A percentile compares a stretch with the other conserved stretches of the same genome.
These are phyloP conservation scores for Neolentinus lepideus DNA, from an alignment of 1,284 basidiomycete species.

Conservation along the genomic window DNA sequence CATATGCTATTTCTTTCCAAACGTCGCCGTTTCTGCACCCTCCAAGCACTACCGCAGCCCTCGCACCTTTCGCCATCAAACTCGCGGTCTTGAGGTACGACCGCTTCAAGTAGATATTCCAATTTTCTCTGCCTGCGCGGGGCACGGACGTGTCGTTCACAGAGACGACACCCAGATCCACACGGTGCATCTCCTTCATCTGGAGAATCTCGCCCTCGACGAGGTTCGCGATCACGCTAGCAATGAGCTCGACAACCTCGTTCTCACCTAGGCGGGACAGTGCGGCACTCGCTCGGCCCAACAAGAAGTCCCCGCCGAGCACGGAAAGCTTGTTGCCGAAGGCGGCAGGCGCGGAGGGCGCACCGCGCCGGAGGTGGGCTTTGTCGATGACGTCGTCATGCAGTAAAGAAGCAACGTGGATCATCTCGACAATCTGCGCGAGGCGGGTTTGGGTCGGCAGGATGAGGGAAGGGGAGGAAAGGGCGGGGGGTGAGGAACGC, in stretches of 20 bases:
- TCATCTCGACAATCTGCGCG: slow-evolving; percentile 98
- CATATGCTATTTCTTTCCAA: slow-evolving; percentile 93
- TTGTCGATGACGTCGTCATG: slow-evolving; percentile 96
- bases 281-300: slow-evolving; percentile 87
- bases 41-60: slow-evolving; percentile 86
- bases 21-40: slow-evolving; percentile 77
- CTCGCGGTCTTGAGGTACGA: slow-evolving; percentile 97
- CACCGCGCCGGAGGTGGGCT: slow-evolving; percentile 76
- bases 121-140: slow-evolving; percentile 42
- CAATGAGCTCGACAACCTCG: slow-evolving; percentile 92
- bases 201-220: slow-evolving; percentile 97
- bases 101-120: slow-evolving; percentile 88
- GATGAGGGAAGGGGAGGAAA: slow-evolving; percentile 28
- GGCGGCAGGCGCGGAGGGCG: slow-evolving; percentile 77
- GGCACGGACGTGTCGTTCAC: slow-evolving; percentile 14
- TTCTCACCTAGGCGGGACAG: slow-evolving; percentile 80
- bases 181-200: slow-evolving; percentile 48
- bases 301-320: slow-evolving; percentile 92
- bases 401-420: slow-evolving; percentile 92
- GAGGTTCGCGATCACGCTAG: slow-evolving; percentile 89
- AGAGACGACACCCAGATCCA: slow-evolving; percentile 21
- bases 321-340: slow-evolving; percentile 97
- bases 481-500: slow-evolving; percentile 17
- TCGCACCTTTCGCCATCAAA: slow-evolving; percentile 90
- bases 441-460: slow-evolving; percentile 89